A percentile compares a stretch with the other conserved stretches of the same genome.
phyloP scores from a whole-genome alignment of 768 basidiomycete genomes.

The Tylopilus plumbeoviolaceoides region DNA sequence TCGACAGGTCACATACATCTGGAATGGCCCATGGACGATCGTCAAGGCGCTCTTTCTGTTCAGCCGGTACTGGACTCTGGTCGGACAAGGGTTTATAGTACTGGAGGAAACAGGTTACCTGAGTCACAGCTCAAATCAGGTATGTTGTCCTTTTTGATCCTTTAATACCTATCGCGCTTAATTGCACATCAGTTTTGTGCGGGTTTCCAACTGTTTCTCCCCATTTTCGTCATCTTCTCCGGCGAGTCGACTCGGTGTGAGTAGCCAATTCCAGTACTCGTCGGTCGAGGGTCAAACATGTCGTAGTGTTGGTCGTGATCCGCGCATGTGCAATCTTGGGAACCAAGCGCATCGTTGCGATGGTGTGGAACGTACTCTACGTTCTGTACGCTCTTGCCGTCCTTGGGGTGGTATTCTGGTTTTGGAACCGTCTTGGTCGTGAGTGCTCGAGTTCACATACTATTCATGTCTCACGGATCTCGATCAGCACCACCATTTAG shows the following conservation, averaged over 20 bases:
- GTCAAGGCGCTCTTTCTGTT: slow-evolving; percentile 13
- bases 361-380: slow-evolving; percentile 3
- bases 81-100: slow-evolving; percentile 16
- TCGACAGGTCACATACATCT: slow-evolving; percentile 14
- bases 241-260: slow-evolving; percentile 23
- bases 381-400: slow-evolving; percentile 1
- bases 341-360: slow-evolving; percentile 1
- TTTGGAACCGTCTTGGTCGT: neutral
- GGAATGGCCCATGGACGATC: slow-evolving; percentile 13
- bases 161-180: neutral
- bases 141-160: neutral
- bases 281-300: neutral
- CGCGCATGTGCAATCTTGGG: slow-evolving; percentile 24
- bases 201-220: neutral
- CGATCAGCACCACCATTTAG: neutral
- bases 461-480: neutral
- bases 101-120: slow-evolving; percentile 23
- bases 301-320: slow-evolving; percentile 22
- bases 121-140: slow-evolving; percentile 9
- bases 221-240: slow-evolving; percentile 4
- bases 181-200: slow-evolving; percentile 14
- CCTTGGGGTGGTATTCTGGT: neutral
- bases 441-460: no score
- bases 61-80: slow-evolving; percentile 17
- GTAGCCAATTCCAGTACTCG: neutral